Base-by-base conservation (phyloP, 345 rosid species). In the Gossypium herbaceum region DNA sequence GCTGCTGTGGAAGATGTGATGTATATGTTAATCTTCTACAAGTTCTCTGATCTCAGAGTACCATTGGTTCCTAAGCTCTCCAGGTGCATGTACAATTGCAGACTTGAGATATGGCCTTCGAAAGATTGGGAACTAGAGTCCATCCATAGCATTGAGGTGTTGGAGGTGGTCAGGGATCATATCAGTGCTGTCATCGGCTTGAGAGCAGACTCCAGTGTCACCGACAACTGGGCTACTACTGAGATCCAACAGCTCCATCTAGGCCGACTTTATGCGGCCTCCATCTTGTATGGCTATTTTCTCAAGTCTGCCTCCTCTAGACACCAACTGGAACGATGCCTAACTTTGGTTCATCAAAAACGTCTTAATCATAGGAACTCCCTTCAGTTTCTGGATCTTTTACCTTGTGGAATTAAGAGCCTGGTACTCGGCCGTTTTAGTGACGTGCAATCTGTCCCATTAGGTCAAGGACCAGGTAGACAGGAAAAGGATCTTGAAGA, bases 51-150 rank as follows among this genome's bases (percentile, higher is more conserved):
- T 81, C 82, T 89, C 79, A 85, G 88, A 81, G 99, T 89, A 47
- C 96, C 88, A 27, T 79, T 95, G 74, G 89, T 91, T 74, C 99
- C 99, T 9, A 93, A 86, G 87, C 96, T 95, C 69, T 88, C 94
- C 9, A 85, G 85, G 52, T 93, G 99, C 83, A 85, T 87, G 47
- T 91, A 89, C 73, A 95, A 93, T 71, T 83, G 88, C 22, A 88
- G 99, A 73, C 92, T 95, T 22, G 98, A 91, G 86, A 93, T 93
- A 75, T 87, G 86, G 88, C 99, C 96, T 34, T 54, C 96, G 3
- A 95, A 90, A 84, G 92, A 90, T 86, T 95, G 97, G 96, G 97
- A 91, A 76, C 76, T 95, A 12, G 98, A 95, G 78, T 95, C 99
- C 4, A 88, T 95, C 56, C 85, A 93, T 68, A 76, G 82, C 83